A percentile compares a stretch with the other conserved stretches of the same genome.
These are phyloP conservation scores for Lizonia empirigonia DNA, from an alignment of 2,329 filamentous ascomycete genomes.

Conservation along the genomic window DNA sequence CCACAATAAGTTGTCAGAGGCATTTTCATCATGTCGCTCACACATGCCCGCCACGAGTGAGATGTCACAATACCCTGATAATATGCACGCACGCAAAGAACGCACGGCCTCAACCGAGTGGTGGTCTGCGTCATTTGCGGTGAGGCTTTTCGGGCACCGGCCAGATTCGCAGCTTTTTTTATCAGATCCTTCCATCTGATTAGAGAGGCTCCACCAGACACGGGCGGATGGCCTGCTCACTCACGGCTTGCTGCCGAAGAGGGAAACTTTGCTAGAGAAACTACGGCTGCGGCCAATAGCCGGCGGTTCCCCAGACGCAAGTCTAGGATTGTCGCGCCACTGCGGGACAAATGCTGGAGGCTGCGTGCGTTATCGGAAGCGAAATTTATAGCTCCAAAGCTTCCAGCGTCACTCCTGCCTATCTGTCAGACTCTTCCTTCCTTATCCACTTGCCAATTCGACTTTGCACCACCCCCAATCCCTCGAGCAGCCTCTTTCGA, in stretches of 20 bases:
- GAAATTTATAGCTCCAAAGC: constrained; percentile 37
- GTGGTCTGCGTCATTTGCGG: not conserved
- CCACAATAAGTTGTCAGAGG: constrained; percentile 19
- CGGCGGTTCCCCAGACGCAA: constrained; percentile 25
- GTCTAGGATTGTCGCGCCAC: constrained; percentile 24
- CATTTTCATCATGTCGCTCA: constrained; percentile 16
- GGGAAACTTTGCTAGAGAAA: constrained; percentile 12
- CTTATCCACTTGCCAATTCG: constrained; percentile 29
- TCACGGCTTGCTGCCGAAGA: constrained; percentile 18
- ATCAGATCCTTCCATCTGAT: constrained; percentile 19
- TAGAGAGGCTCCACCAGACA: constrained; percentile 13
- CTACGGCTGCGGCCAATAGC: constrained; percentile 22
- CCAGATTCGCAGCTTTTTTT: not conserved
- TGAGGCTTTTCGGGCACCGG: not conserved
- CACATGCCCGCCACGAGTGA: not conserved
- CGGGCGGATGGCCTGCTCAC: constrained; percentile 14
- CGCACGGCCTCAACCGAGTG: too few relatives aligned
- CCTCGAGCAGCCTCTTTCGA: constrained; percentile 27
- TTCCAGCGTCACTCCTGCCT: constrained; percentile 28
- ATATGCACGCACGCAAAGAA: not conserved
- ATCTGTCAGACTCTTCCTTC: constrained; percentile 21
- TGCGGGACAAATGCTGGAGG: constrained; percentile 24
- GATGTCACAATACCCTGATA: not conserved
- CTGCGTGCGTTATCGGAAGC: constrained; percentile 41
- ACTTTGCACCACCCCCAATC: constrained; percentile 21